Percentiles rank a stretch among this genome's conserved stretches.
These are phyloP conservation scores for Rhizopus delemar DNA, from an alignment of 371 early-diverging fungal genomes.

Conservation along the genomic window DNA sequence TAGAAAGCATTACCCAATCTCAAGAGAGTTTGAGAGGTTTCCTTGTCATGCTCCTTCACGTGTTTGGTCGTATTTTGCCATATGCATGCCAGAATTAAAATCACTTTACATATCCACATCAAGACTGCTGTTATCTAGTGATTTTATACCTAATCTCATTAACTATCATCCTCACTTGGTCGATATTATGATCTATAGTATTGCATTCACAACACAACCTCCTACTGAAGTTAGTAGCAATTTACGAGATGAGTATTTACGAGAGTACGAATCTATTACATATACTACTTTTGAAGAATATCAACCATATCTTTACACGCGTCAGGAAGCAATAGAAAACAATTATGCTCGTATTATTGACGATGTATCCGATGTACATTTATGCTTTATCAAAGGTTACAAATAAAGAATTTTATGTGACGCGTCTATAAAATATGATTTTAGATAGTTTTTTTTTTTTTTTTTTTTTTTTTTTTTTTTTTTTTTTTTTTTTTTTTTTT, in stretches of 20 bases:
- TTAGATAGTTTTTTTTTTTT: conserved; percentile 16
- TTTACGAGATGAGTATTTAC: conserved; percentile 8
- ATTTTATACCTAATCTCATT: conserved; percentile 36
- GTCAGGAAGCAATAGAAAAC: conserved; percentile 25
- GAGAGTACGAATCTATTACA: conserved; percentile 13
- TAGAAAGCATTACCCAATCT: conserved; percentile 27
- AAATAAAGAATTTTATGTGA: conserved; percentile 8
- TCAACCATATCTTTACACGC: conserved; percentile 19
- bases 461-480: conserved; percentile 12
- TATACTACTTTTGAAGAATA: conserved; percentile 5
- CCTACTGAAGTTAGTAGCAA: not conserved
- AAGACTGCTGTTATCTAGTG: conserved; percentile 21
- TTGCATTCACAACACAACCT: conserved; percentile 16
- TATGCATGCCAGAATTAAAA: conserved; percentile 20
- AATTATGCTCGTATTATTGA: conserved; percentile 32
- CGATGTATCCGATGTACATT: conserved; percentile 30
- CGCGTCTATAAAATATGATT: conserved; percentile 9
- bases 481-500: conserved; percentile 10
- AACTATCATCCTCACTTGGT: conserved; percentile 7
- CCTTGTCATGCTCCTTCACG: conserved; percentile 37
- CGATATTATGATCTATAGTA: conserved; percentile 44
- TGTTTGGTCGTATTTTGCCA: conserved; percentile 36
- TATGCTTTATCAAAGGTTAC: conserved; percentile 45
- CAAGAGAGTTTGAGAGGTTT: conserved; percentile 27
- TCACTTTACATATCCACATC: conserved; percentile 39